Conservation (phyloP, 2,329 filamentous ascomycete genomes). For the Fusarium irregulare region DNA sequence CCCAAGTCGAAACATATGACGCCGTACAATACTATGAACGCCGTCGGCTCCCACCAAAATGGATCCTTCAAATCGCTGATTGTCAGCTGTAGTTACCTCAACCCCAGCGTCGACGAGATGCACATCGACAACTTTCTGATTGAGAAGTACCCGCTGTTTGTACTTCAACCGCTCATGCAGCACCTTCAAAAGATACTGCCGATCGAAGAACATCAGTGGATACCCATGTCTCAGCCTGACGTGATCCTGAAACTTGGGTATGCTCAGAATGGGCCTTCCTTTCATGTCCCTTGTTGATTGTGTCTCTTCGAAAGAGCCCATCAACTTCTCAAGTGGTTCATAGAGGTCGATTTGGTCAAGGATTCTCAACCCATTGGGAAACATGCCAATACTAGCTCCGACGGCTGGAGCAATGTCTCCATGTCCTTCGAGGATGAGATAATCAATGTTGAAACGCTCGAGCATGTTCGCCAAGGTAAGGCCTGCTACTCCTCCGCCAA, state of each 20-base stretch:
- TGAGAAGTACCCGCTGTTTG: not conserved
- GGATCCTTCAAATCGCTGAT: rapidly evolving
- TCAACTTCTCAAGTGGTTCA: not conserved
- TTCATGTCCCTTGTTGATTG: not conserved
- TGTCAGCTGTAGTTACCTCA: not conserved
- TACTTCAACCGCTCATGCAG: not conserved
- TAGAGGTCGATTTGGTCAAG: slow-evolving; percentile 58
- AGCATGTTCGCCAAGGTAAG: slow-evolving; percentile 33
- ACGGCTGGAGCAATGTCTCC: slow-evolving; percentile 56
- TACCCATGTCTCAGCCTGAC: not conserved
- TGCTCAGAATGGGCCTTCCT: rapidly evolving
- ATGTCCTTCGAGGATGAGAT: slow-evolving; percentile 60
- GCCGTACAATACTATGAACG: not conserved
- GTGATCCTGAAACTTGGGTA: not conserved
- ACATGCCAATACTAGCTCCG: slow-evolving; percentile 61
- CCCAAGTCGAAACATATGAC: not conserved
- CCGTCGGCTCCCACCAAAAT: slow-evolving; percentile 19
- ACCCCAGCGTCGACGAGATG: not conserved
- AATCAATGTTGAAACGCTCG: slow-evolving; percentile 55
- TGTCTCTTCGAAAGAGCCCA: not conserved
- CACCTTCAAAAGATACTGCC: not conserved
- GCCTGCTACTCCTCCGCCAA: slow-evolving; percentile 27
- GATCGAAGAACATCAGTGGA: slow-evolving; percentile 1
- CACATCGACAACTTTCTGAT: not conserved
- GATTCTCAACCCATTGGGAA: slow-evolving; percentile 57